These are phyloP conservation scores for Physcomitrium patens DNA, from an alignment of 225 moss, liverwort and hornwort species.

Conservation along the genomic window DNA sequence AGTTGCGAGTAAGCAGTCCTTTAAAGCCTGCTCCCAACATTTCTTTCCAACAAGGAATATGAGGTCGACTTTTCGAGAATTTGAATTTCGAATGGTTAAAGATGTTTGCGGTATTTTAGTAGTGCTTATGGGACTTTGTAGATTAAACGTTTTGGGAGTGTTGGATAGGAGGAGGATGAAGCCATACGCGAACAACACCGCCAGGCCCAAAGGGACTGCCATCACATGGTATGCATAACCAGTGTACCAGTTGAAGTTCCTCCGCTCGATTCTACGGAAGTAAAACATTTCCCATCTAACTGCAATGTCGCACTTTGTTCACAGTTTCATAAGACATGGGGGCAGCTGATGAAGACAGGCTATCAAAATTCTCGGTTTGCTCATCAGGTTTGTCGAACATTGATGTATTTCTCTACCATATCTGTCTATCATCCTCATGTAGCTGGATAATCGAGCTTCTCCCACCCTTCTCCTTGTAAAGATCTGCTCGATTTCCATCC, in stretches of 20 bases:
- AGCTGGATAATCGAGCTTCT: neutral
- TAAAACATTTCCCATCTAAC: neutral
- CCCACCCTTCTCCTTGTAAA: neutral
- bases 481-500: neutral
- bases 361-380: slow-evolving; percentile 97
- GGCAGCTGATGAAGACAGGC: slow-evolving; percentile 96
- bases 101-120: neutral
- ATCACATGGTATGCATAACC: slow-evolving; percentile 59
- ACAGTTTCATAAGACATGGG: slow-evolving; percentile 95
- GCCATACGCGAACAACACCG: slow-evolving; percentile 75
- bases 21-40: neutral
- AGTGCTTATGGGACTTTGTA: slow-evolving; percentile 7
- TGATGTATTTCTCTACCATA: neutral
- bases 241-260: slow-evolving; percentile 10
- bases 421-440: slow-evolving; percentile 1
- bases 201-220: slow-evolving; percentile 69
- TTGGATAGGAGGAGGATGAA: slow-evolving; percentile 59
- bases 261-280: neutral
- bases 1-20: slow-evolving; percentile 37
- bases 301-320: slow-evolving; percentile 19
- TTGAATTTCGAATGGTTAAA: neutral
- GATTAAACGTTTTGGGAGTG: neutral
- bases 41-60: slow-evolving; percentile 9
- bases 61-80: neutral
- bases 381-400: slow-evolving; percentile 69